Evolutionary conservation across 306 rosid genomes (phyloP), one percentile per base, ranked within the genome.

Genomic region (Quillaja saponaria): DNA sequence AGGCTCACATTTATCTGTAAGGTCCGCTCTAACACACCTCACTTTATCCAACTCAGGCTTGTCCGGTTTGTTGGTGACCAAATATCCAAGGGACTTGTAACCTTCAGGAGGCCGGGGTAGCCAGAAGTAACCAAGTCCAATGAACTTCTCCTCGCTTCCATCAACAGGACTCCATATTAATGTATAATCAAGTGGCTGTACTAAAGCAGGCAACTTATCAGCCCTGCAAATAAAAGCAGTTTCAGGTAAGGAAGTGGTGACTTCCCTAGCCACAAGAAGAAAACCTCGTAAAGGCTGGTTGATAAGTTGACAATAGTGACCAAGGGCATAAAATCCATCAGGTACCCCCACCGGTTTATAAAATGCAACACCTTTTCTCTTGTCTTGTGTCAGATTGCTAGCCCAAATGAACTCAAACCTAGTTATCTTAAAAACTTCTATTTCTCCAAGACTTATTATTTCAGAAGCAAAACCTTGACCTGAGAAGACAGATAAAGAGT

Each of bases 391-490:
- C 38, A 20, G 59, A 64, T 61, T 71, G 78, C 80, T 65, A 61
- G 69, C 50, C 90, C 91, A 91, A 64, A 91, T 79, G 58, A 70
- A 70, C 70, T 81, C 85, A 67, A 88, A 86, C 42, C 70, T 57
- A 7, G 84, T 65, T 61, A 88, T 65, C 73, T 79, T 82, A 53
- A 55, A 60, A 66, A 86, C 96, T 74, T 88, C 83, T 55, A 88
- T 46, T 66, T 84, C 96, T 55, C 98, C 96, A 7, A 91, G 87
- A 64, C 51, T 79, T 53, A 85, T 63, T 63, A 47, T 69, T 46
- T 95, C 96, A 55, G 85, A 78, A 79, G 87, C 96, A 80, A 91
- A 91, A 64, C 74, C 81, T 61, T 73, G 71, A 51, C 88, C 96
- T 88, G 77, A 13, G 41, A 75, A 69, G 58, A 48, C 48, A 80